These are phyloP conservation scores for Sclerotinia sclerotiorum DNA, from an alignment of 2,329 filamentous ascomycete species.

Conservation along the genomic window DNA sequence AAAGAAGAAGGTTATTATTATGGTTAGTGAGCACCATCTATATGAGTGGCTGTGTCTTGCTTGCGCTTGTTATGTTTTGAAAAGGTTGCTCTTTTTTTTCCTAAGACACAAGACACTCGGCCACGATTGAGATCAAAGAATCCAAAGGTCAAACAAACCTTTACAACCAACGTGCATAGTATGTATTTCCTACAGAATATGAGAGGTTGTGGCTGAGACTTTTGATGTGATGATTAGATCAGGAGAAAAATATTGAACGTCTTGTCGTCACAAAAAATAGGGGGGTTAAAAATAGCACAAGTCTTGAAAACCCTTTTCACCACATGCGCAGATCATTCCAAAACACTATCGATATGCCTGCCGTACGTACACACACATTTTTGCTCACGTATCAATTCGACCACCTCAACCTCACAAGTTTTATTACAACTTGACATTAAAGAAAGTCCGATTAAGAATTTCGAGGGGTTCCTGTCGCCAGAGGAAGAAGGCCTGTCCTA, in stretches of 20 bases:
- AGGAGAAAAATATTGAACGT: background rate
- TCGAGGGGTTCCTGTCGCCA: background rate
- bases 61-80: background rate
- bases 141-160: background rate
- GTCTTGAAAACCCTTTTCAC: background rate
- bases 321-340: background rate
- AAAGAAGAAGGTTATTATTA: background rate
- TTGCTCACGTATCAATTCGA: too few species aligned
- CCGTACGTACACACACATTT: too few species aligned
- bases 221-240: background rate
- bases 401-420: too few species aligned
- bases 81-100: background rate
- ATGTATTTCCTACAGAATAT: background rate
- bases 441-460: background rate
- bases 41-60: background rate
- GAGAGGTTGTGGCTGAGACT: background rate
- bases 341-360: background rate
- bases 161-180: too few species aligned
- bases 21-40: background rate
- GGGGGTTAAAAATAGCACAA: background rate
- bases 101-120: background rate
- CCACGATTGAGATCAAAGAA: background rate
- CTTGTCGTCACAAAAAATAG: background rate
- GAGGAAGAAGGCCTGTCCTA: background rate
- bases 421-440: background rate